Evolutionary conservation across 1,139 yeast genomes (phyloP), one percentile per base, ranked within the genome.

Genomic region (Magnusiomyces tetraspermus): DNA sequence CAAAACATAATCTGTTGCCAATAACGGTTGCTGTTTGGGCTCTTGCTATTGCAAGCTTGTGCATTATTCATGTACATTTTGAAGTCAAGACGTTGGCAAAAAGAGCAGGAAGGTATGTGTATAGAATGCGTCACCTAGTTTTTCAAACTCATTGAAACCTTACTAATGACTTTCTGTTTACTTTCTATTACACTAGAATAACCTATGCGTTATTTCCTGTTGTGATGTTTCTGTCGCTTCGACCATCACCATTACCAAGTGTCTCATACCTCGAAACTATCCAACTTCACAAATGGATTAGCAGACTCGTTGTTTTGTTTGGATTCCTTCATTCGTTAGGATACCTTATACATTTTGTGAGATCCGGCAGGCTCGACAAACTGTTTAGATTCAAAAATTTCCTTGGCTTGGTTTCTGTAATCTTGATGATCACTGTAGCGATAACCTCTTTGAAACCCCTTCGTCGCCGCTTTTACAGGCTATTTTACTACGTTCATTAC

Each of bases 271-370:
- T 85, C 54, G 73, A 77, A 43, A 66, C 81, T 15, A 61, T 87
- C 5, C 72, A 72, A 13, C 62, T 85, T 15, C 97, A 89, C 67
- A 87, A 86, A 65, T 87, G 96, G 96, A 66, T 85, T 0, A 82
- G 94, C 1, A 71, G 97, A 57, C 56, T 83, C 1, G 77, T 84
- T 3, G 73, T 85, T 0, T 58, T 75, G 0, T 68, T 79, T 43
- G 78, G 79, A 0, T 48, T 75, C 0, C 48, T 78, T 11, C 97
- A 89, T 62, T 75, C 84, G 0, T 55, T 74, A 31, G 82, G 80
- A n/a, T 86, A 72, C 67, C 53, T 76, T 2, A 63, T 66, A 26
- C 71, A 71, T 57, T 83, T 84, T 82, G 59, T 63, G 28, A 54
- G 53, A 33, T 68, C 64, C 15, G 72, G 72, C 1, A 60, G 68